These are phyloP conservation scores for Fusarium dlaminii DNA, from an alignment of 2,329 filamentous ascomycete species.

Conservation along the genomic window DNA sequence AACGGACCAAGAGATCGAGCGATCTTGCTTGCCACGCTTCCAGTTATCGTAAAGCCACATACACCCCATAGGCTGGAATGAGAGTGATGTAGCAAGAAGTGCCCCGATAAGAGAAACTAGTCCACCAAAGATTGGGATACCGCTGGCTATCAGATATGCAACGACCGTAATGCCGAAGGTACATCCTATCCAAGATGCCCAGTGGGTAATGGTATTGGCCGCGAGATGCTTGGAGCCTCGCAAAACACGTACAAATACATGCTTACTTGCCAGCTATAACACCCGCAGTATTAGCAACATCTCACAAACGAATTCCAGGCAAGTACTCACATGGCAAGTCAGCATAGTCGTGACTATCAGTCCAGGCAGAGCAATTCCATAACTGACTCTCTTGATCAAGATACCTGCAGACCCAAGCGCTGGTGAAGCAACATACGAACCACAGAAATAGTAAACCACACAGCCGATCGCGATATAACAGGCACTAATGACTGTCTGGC, in stretches of 20 bases:
- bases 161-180: constrained; percentile 32
- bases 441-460: constrained; percentile 57
- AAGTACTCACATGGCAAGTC: constrained; percentile 36
- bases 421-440: constrained; percentile 56
- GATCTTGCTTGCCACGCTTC: constrained; percentile 1
- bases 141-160: constrained; percentile 39
- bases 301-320: fast-evolving
- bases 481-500: constrained; percentile 40
- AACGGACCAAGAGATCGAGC: background rate
- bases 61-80: constrained; percentile 40
- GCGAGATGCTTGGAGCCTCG: constrained; percentile 43
- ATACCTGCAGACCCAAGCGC: constrained; percentile 55
- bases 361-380: constrained; percentile 47
- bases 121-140: constrained; percentile 33
- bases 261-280: background rate
- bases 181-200: constrained; percentile 45
- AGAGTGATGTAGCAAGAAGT: constrained; percentile 40
- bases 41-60: constrained; percentile 45
- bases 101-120: constrained; percentile 42
- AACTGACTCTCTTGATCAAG: constrained; percentile 53
- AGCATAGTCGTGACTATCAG: constrained; percentile 38
- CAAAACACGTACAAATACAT: constrained; percentile 17
- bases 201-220: constrained; percentile 41
- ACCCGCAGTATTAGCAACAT: background rate
- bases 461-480: constrained; percentile 46